A percentile compares a stretch with the other conserved stretches of the same genome.
phyloP scores from a whole-genome alignment of 2,329 filamentous ascomycete genomes.

The Aspergillus transmontanensis region DNA sequence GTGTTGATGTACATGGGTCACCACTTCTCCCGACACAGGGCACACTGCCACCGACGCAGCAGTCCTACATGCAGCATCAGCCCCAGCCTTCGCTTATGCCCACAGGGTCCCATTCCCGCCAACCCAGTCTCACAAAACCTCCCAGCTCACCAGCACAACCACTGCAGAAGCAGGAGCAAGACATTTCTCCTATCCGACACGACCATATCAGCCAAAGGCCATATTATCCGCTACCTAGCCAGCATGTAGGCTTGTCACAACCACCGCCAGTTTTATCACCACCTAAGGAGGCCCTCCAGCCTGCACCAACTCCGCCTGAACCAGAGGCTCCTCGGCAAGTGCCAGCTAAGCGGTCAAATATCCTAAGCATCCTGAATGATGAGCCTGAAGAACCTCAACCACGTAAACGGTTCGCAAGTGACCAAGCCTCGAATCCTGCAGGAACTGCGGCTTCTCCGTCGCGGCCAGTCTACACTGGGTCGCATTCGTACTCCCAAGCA shows the following conservation, averaged over 20 bases:
- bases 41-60: constrained; percentile 23
- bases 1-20: constrained; percentile 26
- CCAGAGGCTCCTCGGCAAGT: constrained; percentile 44
- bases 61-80: constrained; percentile 33
- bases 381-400: constrained; percentile 51
- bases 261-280: constrained; percentile 36
- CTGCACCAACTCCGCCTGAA: constrained; percentile 34
- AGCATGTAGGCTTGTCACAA: constrained; percentile 31
- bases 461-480: constrained; percentile 30
- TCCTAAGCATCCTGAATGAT: constrained; percentile 53
- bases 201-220: constrained; percentile 38
- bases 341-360: constrained; percentile 52
- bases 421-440: constrained; percentile 28
- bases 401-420: constrained; percentile 48
- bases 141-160: constrained; percentile 38
- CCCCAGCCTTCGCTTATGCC: constrained; percentile 29
- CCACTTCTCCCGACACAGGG: constrained; percentile 24
- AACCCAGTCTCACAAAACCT: constrained; percentile 37
- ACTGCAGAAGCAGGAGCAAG: constrained; percentile 33
- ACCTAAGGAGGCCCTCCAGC: constrained; percentile 38
- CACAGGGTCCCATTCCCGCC: constrained; percentile 36
- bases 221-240: constrained; percentile 33
- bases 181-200: constrained; percentile 38
- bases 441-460: constrained; percentile 23
- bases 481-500: constrained; percentile 26